Evolutionary conservation across 164 flowering plant genomes (phyloP).

Genomic region (Pachysandra terminalis): DNA sequence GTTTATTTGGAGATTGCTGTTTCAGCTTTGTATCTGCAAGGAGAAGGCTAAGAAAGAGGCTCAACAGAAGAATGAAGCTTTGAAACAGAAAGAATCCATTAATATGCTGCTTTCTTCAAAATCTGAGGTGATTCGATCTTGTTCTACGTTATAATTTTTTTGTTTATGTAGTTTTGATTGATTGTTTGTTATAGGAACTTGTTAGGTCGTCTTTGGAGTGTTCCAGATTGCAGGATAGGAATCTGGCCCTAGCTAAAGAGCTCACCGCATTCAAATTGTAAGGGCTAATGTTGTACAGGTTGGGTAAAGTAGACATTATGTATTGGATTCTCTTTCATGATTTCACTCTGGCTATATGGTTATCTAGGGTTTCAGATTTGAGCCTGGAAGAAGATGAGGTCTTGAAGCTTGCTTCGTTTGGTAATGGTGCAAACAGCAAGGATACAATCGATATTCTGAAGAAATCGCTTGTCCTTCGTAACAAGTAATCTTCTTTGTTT

Average conservation of each 20-base stretch:
- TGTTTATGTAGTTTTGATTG: background rate
- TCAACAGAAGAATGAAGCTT: constrained; percentile 44
- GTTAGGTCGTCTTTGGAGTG: constrained; percentile 43
- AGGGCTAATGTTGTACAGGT: constrained; percentile 14
- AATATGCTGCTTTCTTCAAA: constrained; percentile 46
- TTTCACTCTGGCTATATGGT: constrained; percentile 7
- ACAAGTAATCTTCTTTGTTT: constrained; percentile 46
- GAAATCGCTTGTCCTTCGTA: constrained; percentile 72
- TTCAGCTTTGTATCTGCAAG: constrained; percentile 51
- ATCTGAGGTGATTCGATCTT: constrained; percentile 44
- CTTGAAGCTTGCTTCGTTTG: constrained; percentile 79
- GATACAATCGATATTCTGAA: constrained; percentile 62
- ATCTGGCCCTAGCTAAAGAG: constrained; percentile 83
- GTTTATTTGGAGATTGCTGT: constrained; percentile 11
- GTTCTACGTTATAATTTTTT: background rate
- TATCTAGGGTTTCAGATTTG: constrained; percentile 66
- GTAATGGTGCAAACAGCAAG: constrained; percentile 48
- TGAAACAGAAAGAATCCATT: constrained; percentile 35
- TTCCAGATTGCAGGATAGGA: constrained; percentile 61
- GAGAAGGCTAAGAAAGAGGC: constrained; percentile 45
- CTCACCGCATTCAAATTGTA: constrained; percentile 84
- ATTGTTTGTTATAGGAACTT: constrained; percentile 48
- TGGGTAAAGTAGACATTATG: background rate
- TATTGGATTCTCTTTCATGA: background rate
- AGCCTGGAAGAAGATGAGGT: constrained; percentile 78